Conservation (phyloP, 2,329 filamentous ascomycete species). For the Allantophomopsis cytisporea region DNA sequence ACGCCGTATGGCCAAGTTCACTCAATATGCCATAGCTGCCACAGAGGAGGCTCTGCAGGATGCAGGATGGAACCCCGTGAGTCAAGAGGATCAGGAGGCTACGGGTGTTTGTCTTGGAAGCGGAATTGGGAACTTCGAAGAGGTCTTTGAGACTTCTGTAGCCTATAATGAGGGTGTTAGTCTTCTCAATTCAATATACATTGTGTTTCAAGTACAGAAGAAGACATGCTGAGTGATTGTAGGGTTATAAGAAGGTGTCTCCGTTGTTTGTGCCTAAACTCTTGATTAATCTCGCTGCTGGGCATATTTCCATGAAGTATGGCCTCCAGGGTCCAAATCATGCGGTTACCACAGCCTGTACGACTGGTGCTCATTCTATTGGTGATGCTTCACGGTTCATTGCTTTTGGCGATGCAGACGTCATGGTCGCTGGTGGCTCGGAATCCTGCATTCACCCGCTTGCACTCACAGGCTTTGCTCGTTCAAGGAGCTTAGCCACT, state of each 20-base stretch:
- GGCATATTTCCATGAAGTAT: constrained; percentile 87
- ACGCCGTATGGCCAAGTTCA: constrained; percentile 79
- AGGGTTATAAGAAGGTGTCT: constrained; percentile 89
- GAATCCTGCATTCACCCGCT: constrained; percentile 95
- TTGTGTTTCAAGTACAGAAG: not conserved
- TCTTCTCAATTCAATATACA: constrained; percentile 1
- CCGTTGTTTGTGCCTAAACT: constrained; percentile 88
- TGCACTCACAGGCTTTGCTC: constrained; percentile 80
- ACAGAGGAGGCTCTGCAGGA: constrained; percentile 76
- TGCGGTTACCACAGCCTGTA: constrained; percentile 86
- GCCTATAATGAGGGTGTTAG: constrained; percentile 57
- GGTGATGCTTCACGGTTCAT: constrained; percentile 92
- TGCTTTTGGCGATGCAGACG: constrained; percentile 76
- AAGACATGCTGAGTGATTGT: constrained; percentile 9
- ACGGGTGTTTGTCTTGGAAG: constrained; percentile 91
- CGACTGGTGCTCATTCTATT: constrained; percentile 87
- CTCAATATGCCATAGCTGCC: constrained; percentile 83
- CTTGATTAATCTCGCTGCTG: constrained; percentile 88
- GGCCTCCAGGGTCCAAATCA: constrained; percentile 88
- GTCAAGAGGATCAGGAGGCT: constrained; percentile 48
- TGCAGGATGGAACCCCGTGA: constrained; percentile 50
- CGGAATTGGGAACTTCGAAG: constrained; percentile 87
- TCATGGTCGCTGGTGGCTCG: constrained; percentile 92
- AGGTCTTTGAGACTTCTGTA: constrained; percentile 74
- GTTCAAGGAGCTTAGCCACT: constrained; percentile 75